Percentiles rank a stretch among this genome's conserved stretches.
phyloP scores from a whole-genome alignment of 192 early-diverging fungal species.

The Coemansia nantahalensis region DNA sequence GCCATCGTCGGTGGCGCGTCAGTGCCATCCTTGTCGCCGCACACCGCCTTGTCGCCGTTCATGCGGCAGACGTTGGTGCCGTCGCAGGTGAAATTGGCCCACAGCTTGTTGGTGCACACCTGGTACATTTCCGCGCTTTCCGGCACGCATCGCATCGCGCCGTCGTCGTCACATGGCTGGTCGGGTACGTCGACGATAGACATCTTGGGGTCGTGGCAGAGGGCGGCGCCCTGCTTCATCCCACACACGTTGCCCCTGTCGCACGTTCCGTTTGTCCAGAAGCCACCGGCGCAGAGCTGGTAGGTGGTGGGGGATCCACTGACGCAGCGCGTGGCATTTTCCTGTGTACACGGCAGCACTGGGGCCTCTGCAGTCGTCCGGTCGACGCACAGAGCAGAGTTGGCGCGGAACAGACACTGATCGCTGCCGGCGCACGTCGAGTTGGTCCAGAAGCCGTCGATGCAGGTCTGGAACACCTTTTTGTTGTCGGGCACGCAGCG shows the following conservation, averaged over 20 bases:
- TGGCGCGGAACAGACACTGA: conserved; percentile 16
- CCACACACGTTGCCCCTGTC: conserved; percentile 32
- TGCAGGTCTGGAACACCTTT: conserved; percentile 34
- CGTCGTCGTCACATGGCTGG: conserved; percentile 27
- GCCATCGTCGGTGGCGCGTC: conserved; percentile 1
- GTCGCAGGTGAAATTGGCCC: conserved; percentile 38
- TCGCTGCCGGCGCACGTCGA: conserved; percentile 30
- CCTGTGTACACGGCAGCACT: conserved; percentile 10
- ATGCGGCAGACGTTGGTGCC: conserved; percentile 30
- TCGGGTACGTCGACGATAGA: conserved; percentile 32
- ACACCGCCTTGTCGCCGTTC: conserved; percentile 18
- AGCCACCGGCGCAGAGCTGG: conserved; percentile 30
- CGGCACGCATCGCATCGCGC: conserved; percentile 16
- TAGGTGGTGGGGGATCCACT: conserved; percentile 8
- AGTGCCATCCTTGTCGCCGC: conserved; percentile 24
- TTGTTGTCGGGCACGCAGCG: conserved; percentile 29
- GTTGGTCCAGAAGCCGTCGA: conserved; percentile 43
- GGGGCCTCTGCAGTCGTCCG: conserved; percentile 31
- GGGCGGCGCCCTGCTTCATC: conserved; percentile 22
- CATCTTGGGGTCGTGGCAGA: conserved; percentile 38
- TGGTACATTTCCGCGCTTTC: conserved; percentile 29
- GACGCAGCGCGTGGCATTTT: conserved; percentile 30
- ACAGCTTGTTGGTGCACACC: conserved; percentile 32
- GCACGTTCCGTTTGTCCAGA: conserved; percentile 33
- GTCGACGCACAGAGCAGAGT: conserved; percentile 23